A percentile compares a stretch with the other conserved stretches of the same genome.
These are phyloP conservation scores for Aspergillus kassunensis DNA, from an alignment of 495 filamentous ascomycete genomes.

Conservation along the genomic window DNA sequence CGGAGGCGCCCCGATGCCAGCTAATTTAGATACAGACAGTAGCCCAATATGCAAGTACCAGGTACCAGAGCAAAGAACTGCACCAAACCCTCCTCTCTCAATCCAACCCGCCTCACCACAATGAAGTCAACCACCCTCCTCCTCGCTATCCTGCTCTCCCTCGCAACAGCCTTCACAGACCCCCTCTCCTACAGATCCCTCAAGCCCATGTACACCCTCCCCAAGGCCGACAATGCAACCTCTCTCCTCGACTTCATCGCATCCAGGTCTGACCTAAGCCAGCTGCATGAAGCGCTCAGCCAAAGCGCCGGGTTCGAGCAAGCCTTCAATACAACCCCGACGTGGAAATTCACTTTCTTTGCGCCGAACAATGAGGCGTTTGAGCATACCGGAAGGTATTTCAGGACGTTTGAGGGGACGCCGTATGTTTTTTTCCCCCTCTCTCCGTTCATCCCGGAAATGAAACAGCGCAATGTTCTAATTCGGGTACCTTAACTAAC, in stretches of 20 bases:
- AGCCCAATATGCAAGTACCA: too few species aligned
- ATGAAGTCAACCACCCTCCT: too few species aligned
- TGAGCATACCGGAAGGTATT: not conserved
- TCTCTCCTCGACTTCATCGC: not conserved
- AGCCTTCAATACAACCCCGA: slow-evolving; percentile 1
- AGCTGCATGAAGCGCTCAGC: not conserved
- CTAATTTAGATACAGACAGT: too few species aligned
- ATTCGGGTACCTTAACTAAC: not conserved
- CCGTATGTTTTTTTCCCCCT: not conserved
- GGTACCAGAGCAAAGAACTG: too few species aligned
- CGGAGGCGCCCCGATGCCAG: too few species aligned
- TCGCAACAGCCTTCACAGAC: not conserved
- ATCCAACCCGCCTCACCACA: too few species aligned
- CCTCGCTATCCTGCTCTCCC: not conserved
- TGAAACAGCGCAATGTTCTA: not conserved
- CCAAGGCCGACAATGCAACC: not conserved
- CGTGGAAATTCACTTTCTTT: slow-evolving; percentile 5
- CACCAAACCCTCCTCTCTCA: too few species aligned
- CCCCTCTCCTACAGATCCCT: not conserved
- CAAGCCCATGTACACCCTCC: not conserved
- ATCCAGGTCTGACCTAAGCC: not conserved
- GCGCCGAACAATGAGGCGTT: not conserved
- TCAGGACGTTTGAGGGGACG: not conserved
- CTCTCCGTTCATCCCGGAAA: too few species aligned
- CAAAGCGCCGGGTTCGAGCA: not conserved